A percentile compares a stretch with the other conserved stretches of the same genome.
Conservation (phyloP, 768 basidiomycete genomes). For the Pisolithus microcarpus region DNA sequence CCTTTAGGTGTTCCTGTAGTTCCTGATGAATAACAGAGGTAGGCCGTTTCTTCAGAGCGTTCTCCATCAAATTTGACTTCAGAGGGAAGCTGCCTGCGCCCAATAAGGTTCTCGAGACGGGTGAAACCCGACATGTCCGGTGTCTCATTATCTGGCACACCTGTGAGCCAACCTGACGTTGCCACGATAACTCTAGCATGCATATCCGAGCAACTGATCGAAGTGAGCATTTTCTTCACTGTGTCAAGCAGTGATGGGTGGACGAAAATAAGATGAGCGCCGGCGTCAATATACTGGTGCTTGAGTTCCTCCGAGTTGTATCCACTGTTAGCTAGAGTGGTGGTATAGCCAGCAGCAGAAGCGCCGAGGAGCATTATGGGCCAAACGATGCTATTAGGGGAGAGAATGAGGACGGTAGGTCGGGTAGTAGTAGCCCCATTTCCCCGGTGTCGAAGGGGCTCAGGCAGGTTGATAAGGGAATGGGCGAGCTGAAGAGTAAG, state of each 20-base stretch:
- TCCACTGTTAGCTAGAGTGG: conserved; percentile 66
- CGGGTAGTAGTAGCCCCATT: conserved; percentile 28
- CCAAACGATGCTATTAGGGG: conserved; percentile 59
- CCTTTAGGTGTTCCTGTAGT: conserved; percentile 79
- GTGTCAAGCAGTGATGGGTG: conserved; percentile 53
- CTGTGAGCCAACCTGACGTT: conserved; percentile 38
- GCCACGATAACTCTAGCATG: conserved; percentile 52
- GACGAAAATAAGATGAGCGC: conserved; percentile 55
- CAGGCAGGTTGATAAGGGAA: conserved; percentile 46
- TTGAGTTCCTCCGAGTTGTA: conserved; percentile 64
- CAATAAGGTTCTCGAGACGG: conserved; percentile 44
- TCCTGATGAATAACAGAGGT: conserved; percentile 60
- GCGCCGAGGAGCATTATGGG: conserved; percentile 39
- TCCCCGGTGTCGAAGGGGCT: conserved; percentile 42
- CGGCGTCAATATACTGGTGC: conserved; percentile 64
- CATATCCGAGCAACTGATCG: conserved; percentile 44
- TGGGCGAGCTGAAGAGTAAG: conserved; percentile 51
- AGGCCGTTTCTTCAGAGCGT: conserved; percentile 49
- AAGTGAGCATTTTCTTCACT: conserved; percentile 51
- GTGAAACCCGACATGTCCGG: conserved; percentile 28
- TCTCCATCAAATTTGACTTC: conserved; percentile 53
- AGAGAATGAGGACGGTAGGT: conserved; percentile 52
- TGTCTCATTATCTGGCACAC: conserved; percentile 24
- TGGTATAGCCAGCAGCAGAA: conserved; percentile 59
- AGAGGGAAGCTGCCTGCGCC: conserved; percentile 37